Evolutionary conservation across 164 flowering plant genomes (phyloP).

Genomic region (Vitis rotundifolia): DNA sequence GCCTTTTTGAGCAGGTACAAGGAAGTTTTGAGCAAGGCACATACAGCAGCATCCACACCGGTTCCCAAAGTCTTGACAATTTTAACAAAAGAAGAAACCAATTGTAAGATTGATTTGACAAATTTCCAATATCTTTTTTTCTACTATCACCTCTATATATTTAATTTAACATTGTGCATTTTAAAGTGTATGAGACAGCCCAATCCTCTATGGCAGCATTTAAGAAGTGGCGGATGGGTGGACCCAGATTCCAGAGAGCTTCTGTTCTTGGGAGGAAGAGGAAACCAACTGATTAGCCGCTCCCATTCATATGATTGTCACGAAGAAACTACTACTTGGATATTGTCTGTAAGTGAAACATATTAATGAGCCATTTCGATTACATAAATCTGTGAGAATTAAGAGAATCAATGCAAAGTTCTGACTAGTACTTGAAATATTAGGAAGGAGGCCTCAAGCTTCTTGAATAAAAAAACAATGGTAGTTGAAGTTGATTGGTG

Average conservation of each 20-base stretch:
- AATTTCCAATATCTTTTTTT: not conserved
- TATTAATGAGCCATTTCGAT: too few species aligned
- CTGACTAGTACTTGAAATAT: too few species aligned
- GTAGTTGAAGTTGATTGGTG: too few species aligned
- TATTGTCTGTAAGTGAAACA: not conserved
- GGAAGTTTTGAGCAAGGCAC: conserved; percentile 78
- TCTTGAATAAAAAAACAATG: too few species aligned
- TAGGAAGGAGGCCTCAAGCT: too few species aligned
- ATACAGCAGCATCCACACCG: conserved; percentile 51
- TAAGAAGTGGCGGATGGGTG: conserved; percentile 90
- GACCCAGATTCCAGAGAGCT: conserved; percentile 80
- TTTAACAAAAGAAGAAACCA: conserved; percentile 74
- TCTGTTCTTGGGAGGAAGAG: conserved; percentile 84
- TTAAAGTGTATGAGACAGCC: conserved; percentile 82
- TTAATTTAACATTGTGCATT: conserved; percentile 1
- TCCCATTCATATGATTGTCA: conserved; percentile 2
- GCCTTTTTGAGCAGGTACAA: conserved; percentile 77
- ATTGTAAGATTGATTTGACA: conserved; percentile 42
- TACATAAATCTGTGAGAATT: too few species aligned
- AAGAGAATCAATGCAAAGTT: too few species aligned
- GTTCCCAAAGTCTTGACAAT: conserved; percentile 58
- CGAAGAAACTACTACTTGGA: not conserved
- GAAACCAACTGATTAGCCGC: conserved; percentile 43
- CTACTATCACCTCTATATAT: not conserved
- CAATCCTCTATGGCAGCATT: conserved; percentile 73